phyloP scores from a whole-genome alignment of 2,329 filamentous ascomycete species.

The Nannizziopsis arthrosporioides region DNA sequence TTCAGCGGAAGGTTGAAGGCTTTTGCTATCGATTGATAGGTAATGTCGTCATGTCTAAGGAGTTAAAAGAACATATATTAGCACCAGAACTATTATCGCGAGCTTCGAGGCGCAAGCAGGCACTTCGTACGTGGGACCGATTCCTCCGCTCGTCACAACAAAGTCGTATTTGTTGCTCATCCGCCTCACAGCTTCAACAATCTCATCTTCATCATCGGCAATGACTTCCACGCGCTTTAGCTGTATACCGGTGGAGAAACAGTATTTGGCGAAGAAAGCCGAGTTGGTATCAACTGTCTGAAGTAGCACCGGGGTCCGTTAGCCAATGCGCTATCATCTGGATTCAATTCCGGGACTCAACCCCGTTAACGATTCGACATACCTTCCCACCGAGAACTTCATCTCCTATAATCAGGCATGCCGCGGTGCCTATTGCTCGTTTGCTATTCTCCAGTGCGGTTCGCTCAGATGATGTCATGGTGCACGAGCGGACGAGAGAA shows the following conservation, averaged over 20 bases:
- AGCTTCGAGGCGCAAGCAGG: no score
- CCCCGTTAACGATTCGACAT: conserved; percentile 19
- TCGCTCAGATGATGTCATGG: conserved; percentile 34
- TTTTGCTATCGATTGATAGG: conserved; percentile 84
- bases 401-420: conserved; percentile 91
- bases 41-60: conserved; percentile 89
- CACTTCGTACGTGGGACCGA: conserved; percentile 71
- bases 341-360: no score
- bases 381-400: conserved; percentile 94
- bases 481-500: conserved; percentile 16
- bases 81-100: no score
- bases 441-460: conserved; percentile 22
- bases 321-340: no score
- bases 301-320: background rate
- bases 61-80: no score
- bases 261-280: conserved; percentile 53
- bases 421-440: conserved; percentile 73
- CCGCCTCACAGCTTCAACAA: conserved; percentile 70
- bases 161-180: conserved; percentile 90
- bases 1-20: conserved; percentile 68
- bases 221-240: conserved; percentile 85
- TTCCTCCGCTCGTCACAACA: conserved; percentile 88
- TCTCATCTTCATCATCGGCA: conserved; percentile 80
- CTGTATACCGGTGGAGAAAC: conserved; percentile 52
- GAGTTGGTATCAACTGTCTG: conserved; percentile 58